phyloP scores from a whole-genome alignment of 371 early-diverging fungal genomes.

The Haplosporangium sp. region DNA sequence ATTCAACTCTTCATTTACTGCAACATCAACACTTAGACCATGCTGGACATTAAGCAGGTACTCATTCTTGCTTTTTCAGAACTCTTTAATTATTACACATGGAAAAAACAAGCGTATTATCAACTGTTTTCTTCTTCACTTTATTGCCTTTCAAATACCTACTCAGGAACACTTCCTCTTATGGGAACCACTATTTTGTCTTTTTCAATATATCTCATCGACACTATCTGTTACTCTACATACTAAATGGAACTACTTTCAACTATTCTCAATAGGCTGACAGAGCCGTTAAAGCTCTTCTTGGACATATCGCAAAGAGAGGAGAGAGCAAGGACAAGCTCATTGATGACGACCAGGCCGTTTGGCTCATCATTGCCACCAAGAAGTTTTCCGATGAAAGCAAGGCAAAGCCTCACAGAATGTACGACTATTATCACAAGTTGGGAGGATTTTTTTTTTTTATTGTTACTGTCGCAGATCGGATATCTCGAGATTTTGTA shows the following conservation, averaged over 20 bases:
- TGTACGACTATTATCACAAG: conserved; percentile 56
- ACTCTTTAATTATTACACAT: background rate
- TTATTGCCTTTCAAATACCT: background rate
- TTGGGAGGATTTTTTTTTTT: background rate
- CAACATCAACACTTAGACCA: conserved; percentile 15
- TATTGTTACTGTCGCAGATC: background rate
- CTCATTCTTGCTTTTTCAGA: background rate
- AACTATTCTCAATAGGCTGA: conserved; percentile 28
- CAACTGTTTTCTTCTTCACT: background rate
- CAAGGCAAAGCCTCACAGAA: conserved; percentile 69
- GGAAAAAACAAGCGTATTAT: background rate
- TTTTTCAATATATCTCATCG: background rate
- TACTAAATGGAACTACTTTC: background rate
- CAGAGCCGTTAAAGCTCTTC: conserved; percentile 67
- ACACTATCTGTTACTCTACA: background rate
- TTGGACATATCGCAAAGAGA: conserved; percentile 63
- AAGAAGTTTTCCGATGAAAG: conserved; percentile 66
- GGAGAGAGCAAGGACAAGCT: conserved; percentile 46
- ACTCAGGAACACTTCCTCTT: background rate
- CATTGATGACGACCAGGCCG: conserved; percentile 55
- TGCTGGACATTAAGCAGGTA: conserved; percentile 63
- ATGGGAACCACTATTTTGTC: background rate
- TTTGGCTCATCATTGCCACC: conserved; percentile 69
- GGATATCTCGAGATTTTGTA: no score
- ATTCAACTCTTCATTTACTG: conserved; percentile 1